Base-by-base conservation (phyloP, 306 rosid genomes). In the Dryas drummondii region DNA sequence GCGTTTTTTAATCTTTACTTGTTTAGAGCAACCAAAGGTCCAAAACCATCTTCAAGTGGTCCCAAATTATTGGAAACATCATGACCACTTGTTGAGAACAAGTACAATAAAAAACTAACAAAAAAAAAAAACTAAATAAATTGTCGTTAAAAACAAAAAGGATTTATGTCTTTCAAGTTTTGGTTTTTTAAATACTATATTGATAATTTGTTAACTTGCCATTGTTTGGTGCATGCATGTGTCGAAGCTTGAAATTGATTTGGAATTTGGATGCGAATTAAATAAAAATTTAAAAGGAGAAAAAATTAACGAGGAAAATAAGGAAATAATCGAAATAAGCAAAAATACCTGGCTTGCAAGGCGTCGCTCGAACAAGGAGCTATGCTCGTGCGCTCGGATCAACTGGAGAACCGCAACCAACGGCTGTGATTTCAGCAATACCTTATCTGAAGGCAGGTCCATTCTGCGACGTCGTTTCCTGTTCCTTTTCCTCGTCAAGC, bases 291-390 rank as follows among this genome's bases (percentile, higher is more conserved):
- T 72, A 26, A 6, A 78, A 81, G 60, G 7, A 2, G 19, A 0
- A 0, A 61, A 73, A 77, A 87, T 70, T 76, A 6, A 82, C 79
- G 9, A n/a, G 76, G 37, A 32, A 15, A 57, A 14, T 6, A 62
- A 45, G 11, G 70, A 56, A 70, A 17, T n/a, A 32, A 46, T 45
- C n/a, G 37, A 37, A 75, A 49, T 7, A 5, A 7, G 27, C 48
- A 40, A 16, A 47, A 66, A 55, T 85, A 90, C 97, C 96, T 92
- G 96, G 86, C 76, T 84, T 68, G 87, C 79, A 26, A 90, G 89
- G 81, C 89, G 93, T 72, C 92, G 85, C 85, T 92, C 89, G 72
- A 92, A 90, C 78, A 83, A 80, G 9, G 91, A 83, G 79, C 88
- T 51, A 66, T 88, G 80, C 57, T 86, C 79, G 9, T 87, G 96